Percentiles rank a stretch among this genome's conserved stretches.
phyloP scores from a whole-genome alignment of 345 rosid species.

The Lepidium africanum region DNA sequence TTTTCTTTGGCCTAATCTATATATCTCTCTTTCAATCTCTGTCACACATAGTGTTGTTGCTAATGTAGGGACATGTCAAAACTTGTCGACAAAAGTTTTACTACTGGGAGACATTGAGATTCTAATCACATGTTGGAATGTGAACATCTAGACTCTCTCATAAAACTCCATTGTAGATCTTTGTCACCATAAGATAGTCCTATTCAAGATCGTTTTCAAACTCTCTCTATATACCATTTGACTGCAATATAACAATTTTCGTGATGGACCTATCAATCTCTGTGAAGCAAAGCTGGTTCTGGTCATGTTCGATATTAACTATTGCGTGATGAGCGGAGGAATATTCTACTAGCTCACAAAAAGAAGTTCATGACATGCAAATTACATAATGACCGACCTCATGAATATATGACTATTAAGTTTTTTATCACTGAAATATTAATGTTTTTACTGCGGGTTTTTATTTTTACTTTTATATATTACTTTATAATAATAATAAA shows the following conservation, averaged over 20 bases:
- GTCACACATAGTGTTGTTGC: slow-evolving; percentile 11
- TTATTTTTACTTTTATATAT: too few relatives aligned
- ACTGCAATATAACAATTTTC: slow-evolving; percentile 15
- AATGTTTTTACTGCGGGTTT: too few relatives aligned
- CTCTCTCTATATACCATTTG: neutral
- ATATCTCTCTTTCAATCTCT: slow-evolving; percentile 17
- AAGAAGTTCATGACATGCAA: too few relatives aligned
- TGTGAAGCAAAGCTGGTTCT: neutral
- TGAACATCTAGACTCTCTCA: slow-evolving; percentile 10
- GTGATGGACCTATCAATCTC: neutral
- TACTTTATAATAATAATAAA: too few relatives aligned
- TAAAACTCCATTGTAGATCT: slow-evolving; percentile 13
- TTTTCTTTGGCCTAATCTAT: slow-evolving; percentile 13
- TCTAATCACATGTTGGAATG: slow-evolving; percentile 25
- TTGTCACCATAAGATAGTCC: slow-evolving; percentile 5
- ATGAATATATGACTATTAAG: too few relatives aligned
- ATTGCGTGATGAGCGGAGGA: too few relatives aligned
- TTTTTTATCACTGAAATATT: too few relatives aligned
- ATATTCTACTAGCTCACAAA: too few relatives aligned
- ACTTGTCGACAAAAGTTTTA: slow-evolving; percentile 21
- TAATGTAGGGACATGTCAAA: slow-evolving; percentile 21
- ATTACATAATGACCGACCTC: too few relatives aligned
- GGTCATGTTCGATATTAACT: too few relatives aligned
- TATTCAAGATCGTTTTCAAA: slow-evolving; percentile 5
- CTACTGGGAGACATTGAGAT: slow-evolving; percentile 16